Base-by-base conservation (phyloP, 2,329 filamentous ascomycete genomes). In the Drechslerella coelobrocha region DNA sequence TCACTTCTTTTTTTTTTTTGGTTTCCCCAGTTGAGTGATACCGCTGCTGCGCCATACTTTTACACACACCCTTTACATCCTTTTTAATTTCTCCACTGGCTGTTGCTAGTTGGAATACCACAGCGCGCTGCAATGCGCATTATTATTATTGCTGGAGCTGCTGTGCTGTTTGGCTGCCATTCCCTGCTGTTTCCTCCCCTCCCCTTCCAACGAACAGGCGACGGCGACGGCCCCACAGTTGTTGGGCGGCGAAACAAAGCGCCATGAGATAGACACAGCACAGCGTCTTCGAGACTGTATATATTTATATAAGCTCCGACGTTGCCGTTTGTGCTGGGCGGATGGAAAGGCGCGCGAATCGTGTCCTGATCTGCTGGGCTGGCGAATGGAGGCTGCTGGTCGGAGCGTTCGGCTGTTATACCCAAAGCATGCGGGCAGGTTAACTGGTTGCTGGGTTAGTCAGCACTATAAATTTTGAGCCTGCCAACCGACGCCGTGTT, bases 391-490 rank as follows among this genome's bases (percentile, higher is more conserved):
- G 37, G 7, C 19, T 19, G 17, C 41, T 21, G 41, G 41, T 17
- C 17, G 41, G 41, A 45, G 41, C n/a, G 39, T 55, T 63, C 50
- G 60, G 50, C 54, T 62, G 59, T 50, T 26, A 29, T 37, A n/a
- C 56, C 43, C 34, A 45, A 45, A 45, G 41, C 41, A 45, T 45
- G 41, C 41, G 17, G 41, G n/a, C 37, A 7, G 27, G 47, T 43
- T 19, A 39, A 31, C 31, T 54, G 41, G 53, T 47, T 29, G 52
- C 55, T 52, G 59, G 55, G 59, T 71, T 71, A 71, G 66, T 71
- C 66, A 71, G 66, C 66, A 63, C 21, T 71, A 71, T 71, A 71
- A 71, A 71, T 71, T 71, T 71, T 71, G 31, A 24, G 41, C 59
- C 48, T 31, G 37, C 47, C 37, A 48, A 29, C 52, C 29, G 27